These are phyloP conservation scores for Mallotus japonicus DNA, from an alignment of 441 rosid species.

Conservation along the genomic window DNA sequence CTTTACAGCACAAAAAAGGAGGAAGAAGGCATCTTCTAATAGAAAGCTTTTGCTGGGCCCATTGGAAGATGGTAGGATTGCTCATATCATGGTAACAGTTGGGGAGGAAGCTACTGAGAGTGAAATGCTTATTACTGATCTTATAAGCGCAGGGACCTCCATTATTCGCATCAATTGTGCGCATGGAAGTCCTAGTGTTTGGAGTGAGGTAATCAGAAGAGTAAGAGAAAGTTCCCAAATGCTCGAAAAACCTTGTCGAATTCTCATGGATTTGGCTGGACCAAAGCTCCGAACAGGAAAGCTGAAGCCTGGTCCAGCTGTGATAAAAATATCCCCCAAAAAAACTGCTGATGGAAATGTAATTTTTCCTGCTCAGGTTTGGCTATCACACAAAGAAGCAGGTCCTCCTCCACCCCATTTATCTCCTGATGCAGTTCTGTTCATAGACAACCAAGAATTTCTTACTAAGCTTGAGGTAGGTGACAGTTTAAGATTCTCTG, in stretches of 20 bases:
- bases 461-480: conserved; percentile 46
- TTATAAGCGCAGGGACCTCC: conserved; percentile 59
- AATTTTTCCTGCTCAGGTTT: conserved; percentile 50
- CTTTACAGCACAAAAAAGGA: conserved; percentile 26
- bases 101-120: conserved; percentile 54
- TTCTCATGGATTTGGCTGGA: conserved; percentile 80
- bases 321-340: conserved; percentile 56
- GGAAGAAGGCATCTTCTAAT: conserved; percentile 35
- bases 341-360: conserved; percentile 55
- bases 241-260: conserved; percentile 64
- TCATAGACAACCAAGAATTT: conserved; percentile 40
- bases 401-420: conserved; percentile 54
- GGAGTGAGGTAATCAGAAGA: conserved; percentile 65
- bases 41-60: conserved; percentile 52
- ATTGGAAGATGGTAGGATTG: conserved; percentile 36
- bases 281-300: conserved; percentile 69
- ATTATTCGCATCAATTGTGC: conserved; percentile 65
- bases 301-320: conserved; percentile 58
- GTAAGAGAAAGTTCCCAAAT: conserved; percentile 51
- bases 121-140: conserved; percentile 48
- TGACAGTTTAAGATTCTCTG: conserved; percentile 46
- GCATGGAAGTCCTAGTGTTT: conserved; percentile 56
- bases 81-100: conserved; percentile 65
- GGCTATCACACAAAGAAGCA: conserved; percentile 52
- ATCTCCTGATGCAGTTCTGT: conserved; percentile 50